These are phyloP conservation scores for Gonium pectorale DNA, from an alignment of 139 green algal genomes.

Conservation along the genomic window DNA sequence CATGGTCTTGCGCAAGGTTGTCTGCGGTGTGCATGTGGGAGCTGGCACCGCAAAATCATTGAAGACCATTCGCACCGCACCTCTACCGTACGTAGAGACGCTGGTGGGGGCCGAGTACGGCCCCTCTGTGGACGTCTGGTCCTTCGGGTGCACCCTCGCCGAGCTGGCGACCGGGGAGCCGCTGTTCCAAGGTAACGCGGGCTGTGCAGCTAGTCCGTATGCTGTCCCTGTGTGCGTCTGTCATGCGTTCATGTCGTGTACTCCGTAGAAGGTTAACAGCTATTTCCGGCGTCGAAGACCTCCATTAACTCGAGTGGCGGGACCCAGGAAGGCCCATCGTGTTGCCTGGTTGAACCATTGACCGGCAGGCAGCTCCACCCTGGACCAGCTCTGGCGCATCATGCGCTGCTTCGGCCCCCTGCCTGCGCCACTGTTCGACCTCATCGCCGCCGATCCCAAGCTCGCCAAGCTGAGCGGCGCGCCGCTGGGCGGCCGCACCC, in stretches of 20 bases:
- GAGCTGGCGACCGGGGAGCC: constrained; percentile 79
- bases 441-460: constrained; percentile 30
- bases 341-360: not conserved
- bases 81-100: constrained; percentile 85
- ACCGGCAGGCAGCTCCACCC: constrained; percentile 53
- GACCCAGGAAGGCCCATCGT: no score
- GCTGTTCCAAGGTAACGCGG: constrained; percentile 84
- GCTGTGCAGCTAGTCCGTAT: no score
- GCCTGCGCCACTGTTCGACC: constrained; percentile 39
- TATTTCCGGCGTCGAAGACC: no score
- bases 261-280: no score
- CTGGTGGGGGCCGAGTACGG: constrained; percentile 80
- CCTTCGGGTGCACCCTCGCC: constrained; percentile 74
- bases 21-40: no score
- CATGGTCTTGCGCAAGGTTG: no score
- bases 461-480: not conserved
- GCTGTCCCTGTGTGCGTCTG: no score
- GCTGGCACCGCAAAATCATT: no score
- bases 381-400: constrained; percentile 84
- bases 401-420: constrained; percentile 68
- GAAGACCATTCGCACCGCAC: no score
- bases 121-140: constrained; percentile 45
- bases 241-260: no score
- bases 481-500: not conserved
- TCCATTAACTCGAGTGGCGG: no score